phyloP scores from a whole-genome alignment of 2,329 filamentous ascomycete species.

The Monosporascus sp. region DNA sequence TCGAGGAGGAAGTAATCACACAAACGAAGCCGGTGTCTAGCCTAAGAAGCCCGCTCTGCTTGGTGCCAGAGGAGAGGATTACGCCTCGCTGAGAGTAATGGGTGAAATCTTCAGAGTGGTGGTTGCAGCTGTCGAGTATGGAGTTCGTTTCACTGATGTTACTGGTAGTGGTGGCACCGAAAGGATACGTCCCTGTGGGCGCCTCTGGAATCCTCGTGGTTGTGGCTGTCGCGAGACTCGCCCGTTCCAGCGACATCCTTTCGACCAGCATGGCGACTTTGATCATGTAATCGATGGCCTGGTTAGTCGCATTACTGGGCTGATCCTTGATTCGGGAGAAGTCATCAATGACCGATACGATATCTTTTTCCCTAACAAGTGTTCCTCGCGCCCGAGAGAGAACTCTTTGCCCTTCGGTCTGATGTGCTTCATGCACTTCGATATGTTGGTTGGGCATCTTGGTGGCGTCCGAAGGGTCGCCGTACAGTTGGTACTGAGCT shows the following conservation, averaged over 20 bases:
- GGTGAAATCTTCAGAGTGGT: background rate
- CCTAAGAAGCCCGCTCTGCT: background rate
- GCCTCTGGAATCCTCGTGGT: background rate
- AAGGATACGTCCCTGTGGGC: background rate
- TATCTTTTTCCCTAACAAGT: background rate
- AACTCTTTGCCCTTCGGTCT: background rate
- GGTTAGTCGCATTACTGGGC: slow-evolving; percentile 3
- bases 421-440: background rate
- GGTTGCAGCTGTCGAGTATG: background rate
- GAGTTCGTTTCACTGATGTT: background rate
- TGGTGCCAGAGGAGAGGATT: background rate
- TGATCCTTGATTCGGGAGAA: background rate
- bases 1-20: background rate
- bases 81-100: background rate
- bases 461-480: background rate
- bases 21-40: background rate
- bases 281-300: slow-evolving; percentile 3
- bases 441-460: background rate
- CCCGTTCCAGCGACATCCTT: background rate
- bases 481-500: background rate
- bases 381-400: background rate
- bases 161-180: background rate
- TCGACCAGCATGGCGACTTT: background rate
- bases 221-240: background rate
- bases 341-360: background rate